phyloP scores from a whole-genome alignment of 768 basidiomycete genomes.

The Hebeloma cylindrosporum region DNA sequence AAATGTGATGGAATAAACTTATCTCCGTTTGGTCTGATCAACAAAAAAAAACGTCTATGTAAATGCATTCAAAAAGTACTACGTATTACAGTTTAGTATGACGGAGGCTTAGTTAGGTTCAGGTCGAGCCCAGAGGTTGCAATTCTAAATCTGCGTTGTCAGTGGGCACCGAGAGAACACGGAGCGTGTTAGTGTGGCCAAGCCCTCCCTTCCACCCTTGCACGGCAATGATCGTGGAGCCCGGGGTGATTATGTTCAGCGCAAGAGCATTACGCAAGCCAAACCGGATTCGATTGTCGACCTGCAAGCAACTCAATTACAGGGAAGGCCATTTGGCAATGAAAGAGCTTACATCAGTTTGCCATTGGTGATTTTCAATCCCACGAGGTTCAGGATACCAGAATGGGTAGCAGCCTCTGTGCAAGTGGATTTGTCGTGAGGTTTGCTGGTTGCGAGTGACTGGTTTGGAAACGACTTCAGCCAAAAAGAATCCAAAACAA shows the following conservation, averaged over 20 bases:
- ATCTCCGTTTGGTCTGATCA: slow-evolving; percentile 19
- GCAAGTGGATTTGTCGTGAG: slow-evolving; percentile 93
- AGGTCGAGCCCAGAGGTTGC: slow-evolving; percentile 51
- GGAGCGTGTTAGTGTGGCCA: slow-evolving; percentile 91
- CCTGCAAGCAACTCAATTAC: slow-evolving; percentile 40
- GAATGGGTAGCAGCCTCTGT: slow-evolving; percentile 96
- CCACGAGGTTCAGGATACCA: slow-evolving; percentile 96
- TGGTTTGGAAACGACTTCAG: slow-evolving; percentile 30
- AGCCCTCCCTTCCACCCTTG: slow-evolving; percentile 99
- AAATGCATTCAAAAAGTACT: background rate
- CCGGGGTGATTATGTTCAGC: slow-evolving; percentile 84
- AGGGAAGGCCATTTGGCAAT: background rate
- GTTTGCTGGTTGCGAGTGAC: slow-evolving; percentile 97
- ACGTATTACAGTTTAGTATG: background rate
- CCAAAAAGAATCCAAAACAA: slow-evolving; percentile 1
- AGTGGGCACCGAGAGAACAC: slow-evolving; percentile 81
- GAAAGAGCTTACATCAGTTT: slow-evolving; percentile 77
- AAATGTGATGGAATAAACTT: slow-evolving; percentile 15
- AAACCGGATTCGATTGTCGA: slow-evolving; percentile 87
- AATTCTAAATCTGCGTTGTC: slow-evolving; percentile 75
- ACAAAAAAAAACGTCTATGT: too few relatives aligned
- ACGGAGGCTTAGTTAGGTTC: too few relatives aligned
- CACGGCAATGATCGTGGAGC: slow-evolving; percentile 88
- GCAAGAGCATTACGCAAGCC: slow-evolving; percentile 82
- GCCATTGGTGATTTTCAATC: slow-evolving; percentile 88